Evolutionary conservation across 2,329 filamentous ascomycete species (phyloP).

Genomic region (Epicoccum nigrum): DNA sequence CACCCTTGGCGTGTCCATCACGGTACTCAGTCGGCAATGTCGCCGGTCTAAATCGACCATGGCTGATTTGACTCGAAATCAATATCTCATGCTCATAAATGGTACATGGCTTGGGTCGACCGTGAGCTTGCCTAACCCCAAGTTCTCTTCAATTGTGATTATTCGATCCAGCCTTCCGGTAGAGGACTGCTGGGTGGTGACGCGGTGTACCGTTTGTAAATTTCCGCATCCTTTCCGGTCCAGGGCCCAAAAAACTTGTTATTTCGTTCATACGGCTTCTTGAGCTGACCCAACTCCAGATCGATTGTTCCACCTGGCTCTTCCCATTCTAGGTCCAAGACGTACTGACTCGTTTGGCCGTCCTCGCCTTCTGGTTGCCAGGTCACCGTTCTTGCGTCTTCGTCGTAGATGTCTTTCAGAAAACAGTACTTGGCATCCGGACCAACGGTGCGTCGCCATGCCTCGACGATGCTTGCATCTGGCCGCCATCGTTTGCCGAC

Average conservation of each 20-base stretch:
- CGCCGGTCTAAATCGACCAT: too few species aligned
- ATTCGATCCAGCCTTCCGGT: background rate
- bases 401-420: background rate
- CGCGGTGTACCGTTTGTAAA: too few species aligned
- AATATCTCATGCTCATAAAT: too few species aligned
- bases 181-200: background rate
- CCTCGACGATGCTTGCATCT: background rate
- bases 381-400: background rate
- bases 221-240: background rate
- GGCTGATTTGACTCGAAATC: too few species aligned
- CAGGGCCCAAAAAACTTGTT: background rate
- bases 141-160: too few species aligned
- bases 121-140: too few species aligned
- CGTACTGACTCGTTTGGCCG: background rate
- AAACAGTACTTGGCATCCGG: background rate
- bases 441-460: background rate
- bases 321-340: background rate
- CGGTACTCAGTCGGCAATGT: too few species aligned
- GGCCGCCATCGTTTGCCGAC: conserved; percentile 1
- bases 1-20: conserved; percentile 13
- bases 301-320: background rate
- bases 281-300: background rate
- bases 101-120: too few species aligned
- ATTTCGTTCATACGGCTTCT: background rate
- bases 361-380: background rate